Evolutionary conservation across 1,284 basidiomycete genomes (phyloP), one percentile per base, ranked within the genome.

Genomic region (Ganoderma meredithae): DNA sequence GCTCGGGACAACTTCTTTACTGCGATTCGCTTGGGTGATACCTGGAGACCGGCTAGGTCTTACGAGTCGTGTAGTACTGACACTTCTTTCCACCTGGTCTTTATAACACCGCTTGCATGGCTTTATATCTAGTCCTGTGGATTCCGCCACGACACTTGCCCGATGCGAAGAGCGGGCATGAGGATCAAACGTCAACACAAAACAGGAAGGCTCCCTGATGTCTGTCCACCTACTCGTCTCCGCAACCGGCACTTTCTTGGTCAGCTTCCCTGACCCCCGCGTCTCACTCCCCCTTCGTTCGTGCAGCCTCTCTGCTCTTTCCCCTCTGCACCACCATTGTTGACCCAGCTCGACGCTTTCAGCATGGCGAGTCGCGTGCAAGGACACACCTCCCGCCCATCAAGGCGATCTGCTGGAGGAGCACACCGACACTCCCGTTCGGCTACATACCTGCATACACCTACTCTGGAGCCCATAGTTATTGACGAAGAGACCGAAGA

Each of bases 401-500:
- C 66, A 7, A 47, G 43, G 22, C 61, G 69, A 1, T 60, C 65
- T 27, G 27, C 47, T 8, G 60, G 53, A 4, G 52, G 47, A 19
- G 62, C 33, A 15, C 60, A 61, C 43, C 63, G 69, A 4, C 65
- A 69, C 47, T 71, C 71, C 10, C 71, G 69, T 47, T 69, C 69
- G 0, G 69, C 71, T 27, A 25, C 68, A 19, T 71, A 64, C 58
- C 58, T 47, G 9, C 71, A 72, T 19, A 67, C 61, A 6, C 71
- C 69, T 7, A 69, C 69, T 17, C 62, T 72, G n/a, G 67, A 71
- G 56, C 69, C 71, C 22, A 69, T 71, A 56, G 55, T 68, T 10
- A 60, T 68, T 10, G 69, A 70, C 68, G 66, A 71, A 43, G 69
- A 72, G 52, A 53, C 53, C 39, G 71, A 72, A 60, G 71, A 71